Evolutionary conservation across 106 monocot genomes (phyloP), one percentile per base, ranked within the genome.

Genomic region (Dendrobium huoshanense): DNA sequence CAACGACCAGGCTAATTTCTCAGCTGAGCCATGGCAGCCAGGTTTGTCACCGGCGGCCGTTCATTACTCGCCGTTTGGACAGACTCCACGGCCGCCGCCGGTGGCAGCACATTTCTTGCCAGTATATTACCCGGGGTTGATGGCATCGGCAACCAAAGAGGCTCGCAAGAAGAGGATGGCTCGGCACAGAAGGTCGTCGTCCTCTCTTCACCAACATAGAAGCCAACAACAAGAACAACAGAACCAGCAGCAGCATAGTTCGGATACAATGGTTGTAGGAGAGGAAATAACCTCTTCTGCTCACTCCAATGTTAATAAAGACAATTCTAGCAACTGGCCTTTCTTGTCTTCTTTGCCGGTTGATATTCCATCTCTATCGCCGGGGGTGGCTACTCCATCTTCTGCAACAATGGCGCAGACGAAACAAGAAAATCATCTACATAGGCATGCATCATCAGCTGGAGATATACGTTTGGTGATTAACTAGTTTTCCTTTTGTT

Each of bases 111-210:
- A 8, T 22, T 25, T 24, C 64, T 2, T 51, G 16, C 51, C 51
- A 13, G 10, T 51, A 13, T 51, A 51, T 51, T 51, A 51, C 13
- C 51, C 51, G 15, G 51, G 51, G 51, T 13, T 51, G 51, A 61
- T 61, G 61, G 20, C 92, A 0, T 91, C 91, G 3, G 88, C 94
- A 0, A 94, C 94, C 7, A 94, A 88, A 79, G 96, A 97, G 55
- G 96, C 96, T 0, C 80, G 96, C 73, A 94, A 93, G 92, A 97
- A 91, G 86, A 84, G 96, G 56, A 97, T 97, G 96, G 96, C 96
- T 17, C 76, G 96, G 77, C 96, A 97, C 61, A 81, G 89, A 74
- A 85, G 94, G 48, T 67, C 82, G 48, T 67, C 82, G 48, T 88
- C 87, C 9, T 87, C 90, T 19, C 82, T 90, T 37, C 92, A 94